Base-by-base conservation (phyloP, 1,284 basidiomycete species). In the Athelia psychrophila region DNA sequence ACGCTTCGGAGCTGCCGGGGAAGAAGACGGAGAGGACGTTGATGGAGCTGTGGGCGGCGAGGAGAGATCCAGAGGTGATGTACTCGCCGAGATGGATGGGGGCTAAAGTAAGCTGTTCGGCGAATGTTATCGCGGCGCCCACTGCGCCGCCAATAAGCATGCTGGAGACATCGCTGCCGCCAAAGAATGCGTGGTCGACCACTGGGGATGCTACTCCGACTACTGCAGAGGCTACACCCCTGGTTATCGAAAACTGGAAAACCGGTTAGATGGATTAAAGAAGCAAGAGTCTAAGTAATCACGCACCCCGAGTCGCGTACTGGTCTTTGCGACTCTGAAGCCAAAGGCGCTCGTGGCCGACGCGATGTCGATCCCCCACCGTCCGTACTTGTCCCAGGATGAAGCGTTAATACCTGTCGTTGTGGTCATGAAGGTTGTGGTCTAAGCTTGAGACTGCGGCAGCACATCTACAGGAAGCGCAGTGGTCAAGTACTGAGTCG, bases 11-110 rank as follows among this genome's bases (percentile, higher is more conserved):
- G 60, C 81, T 83, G 8, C 85, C 84, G 1, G 87, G 86, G 61
- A 89, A 86, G 55, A 91, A 80, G 44, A 79, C 74, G 9, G 84
- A 80, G 33, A 91, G 76, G 42, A 83, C 75, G 60, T 88, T 87
- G 54, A 91, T 80, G 22, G 87, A 87, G 54, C 81, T 80, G 51
- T 87, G 80, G 0, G 86, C 88, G 2, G 86, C 87, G 16, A 83
- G 72, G 44, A 91, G 72, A 3, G 84, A 86, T 1, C 86, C 86
- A 2, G 83, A 81, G n/a, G 89, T 86, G 51, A 91, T 76, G 58
- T 85, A 84, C 68, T 91, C 87, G 32, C 84, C 82, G 19, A 91
- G 68, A 55, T 83, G 75, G 56, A 91, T 82, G 6, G 88, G 88
- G 3, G 83, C 81, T 38, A 91, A 80, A 3, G 85, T 83, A 44